Percentiles rank a stretch among this genome's conserved stretches.
Evolutionary conservation across 139 green algal genomes (phyloP).

Genomic region (Eudorina sp.): DNA sequence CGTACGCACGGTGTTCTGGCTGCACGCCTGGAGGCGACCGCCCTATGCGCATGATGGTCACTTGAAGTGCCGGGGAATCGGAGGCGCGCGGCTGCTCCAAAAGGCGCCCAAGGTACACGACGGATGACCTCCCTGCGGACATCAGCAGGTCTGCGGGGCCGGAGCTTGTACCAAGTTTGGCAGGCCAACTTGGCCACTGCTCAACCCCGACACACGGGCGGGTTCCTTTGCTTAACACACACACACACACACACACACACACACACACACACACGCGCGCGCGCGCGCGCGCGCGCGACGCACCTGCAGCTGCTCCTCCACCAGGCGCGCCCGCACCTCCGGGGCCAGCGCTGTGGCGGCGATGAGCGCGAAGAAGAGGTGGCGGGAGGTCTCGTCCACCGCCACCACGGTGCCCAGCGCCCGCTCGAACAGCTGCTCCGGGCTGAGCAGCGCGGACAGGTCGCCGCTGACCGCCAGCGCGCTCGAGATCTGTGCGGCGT

Average conservation of each 20-base stretch:
- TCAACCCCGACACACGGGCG: too few species aligned
- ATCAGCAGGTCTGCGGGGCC: too few species aligned
- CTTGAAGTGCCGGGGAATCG: too few species aligned
- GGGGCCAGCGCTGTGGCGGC: neutral
- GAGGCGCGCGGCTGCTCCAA: too few species aligned
- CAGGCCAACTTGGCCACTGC: too few species aligned
- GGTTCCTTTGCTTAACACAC: too few species aligned
- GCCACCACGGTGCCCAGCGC: constrained; percentile 8
- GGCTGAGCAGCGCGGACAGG: neutral
- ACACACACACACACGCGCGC: neutral
- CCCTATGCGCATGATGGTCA: neutral
- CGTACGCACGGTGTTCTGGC: neutral
- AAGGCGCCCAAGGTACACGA: too few species aligned
- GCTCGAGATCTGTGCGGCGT: too few species aligned
- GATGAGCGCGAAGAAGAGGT: neutral
- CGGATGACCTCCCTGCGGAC: too few species aligned
- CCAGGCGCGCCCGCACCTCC: neutral
- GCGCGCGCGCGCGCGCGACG: neutral
- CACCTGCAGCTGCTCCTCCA: constrained; percentile 32
- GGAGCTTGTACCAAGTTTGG: too few species aligned
- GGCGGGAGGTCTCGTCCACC: constrained; percentile 11
- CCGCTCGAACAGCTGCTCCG: constrained; percentile 5
- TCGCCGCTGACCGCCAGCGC: neutral
- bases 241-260: too few species aligned
- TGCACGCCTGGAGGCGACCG: neutral